phyloP scores from a whole-genome alignment of 441 rosid species.

The Manihot esculenta region DNA sequence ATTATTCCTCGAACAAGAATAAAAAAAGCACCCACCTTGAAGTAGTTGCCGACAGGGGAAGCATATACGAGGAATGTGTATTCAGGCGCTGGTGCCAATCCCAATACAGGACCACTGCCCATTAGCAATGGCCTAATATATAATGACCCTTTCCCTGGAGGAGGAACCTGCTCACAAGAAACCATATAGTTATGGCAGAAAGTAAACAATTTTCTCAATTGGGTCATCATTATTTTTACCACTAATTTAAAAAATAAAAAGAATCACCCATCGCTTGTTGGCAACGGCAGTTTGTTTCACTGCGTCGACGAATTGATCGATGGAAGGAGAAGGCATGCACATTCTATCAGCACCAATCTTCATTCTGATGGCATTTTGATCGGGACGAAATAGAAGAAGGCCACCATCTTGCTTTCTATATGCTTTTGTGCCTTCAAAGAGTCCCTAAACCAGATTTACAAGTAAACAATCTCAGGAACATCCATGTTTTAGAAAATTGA shows the following conservation, averaged over 20 bases:
- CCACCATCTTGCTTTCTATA: conserved; percentile 60
- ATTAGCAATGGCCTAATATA: conserved; percentile 83
- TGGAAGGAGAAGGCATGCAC: conserved; percentile 81
- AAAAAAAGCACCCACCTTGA: conserved; percentile 35
- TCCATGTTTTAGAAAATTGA: not conserved
- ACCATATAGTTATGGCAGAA: not conserved
- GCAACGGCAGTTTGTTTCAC: conserved; percentile 61
- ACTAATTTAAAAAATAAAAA: not conserved
- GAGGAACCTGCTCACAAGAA: conserved; percentile 58
- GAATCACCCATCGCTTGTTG: conserved; percentile 73
- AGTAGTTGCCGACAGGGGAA: conserved; percentile 81
- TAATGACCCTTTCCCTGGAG: conserved; percentile 80
- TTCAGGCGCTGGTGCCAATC: conserved; percentile 80
- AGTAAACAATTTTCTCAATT: not conserved
- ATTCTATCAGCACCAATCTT: conserved; percentile 70
- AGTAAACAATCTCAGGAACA: not conserved
- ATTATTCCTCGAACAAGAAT: too few relatives aligned
- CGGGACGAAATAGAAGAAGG: conserved; percentile 68
- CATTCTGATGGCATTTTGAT: conserved; percentile 67
- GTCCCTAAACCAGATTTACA: conserved; percentile 39
- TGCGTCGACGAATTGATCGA: conserved; percentile 66
- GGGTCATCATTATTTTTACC: not conserved
- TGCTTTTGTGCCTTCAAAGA: conserved; percentile 81
- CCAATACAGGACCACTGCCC: conserved; percentile 86
- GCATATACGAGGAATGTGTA: conserved; percentile 72